These are phyloP conservation scores for Colletotrichum sp. DNA, from an alignment of 2,329 filamentous ascomycete genomes.

Conservation along the genomic window DNA sequence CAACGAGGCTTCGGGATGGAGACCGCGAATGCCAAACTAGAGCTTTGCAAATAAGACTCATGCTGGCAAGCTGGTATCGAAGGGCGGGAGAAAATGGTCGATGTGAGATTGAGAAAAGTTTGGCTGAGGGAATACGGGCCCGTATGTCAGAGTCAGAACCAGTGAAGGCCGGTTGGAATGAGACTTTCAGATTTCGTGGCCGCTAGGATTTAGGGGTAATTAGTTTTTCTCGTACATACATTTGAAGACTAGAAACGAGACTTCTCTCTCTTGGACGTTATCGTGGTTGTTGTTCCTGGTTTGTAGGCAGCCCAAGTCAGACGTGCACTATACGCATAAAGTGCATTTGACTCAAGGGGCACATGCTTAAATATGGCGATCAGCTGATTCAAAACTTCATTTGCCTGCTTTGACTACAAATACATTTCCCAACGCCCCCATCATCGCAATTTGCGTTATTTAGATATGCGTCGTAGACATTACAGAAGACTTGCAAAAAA, in stretches of 20 bases:
- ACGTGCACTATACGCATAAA: accelerated
- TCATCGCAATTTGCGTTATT: not conserved
- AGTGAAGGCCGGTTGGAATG: not conserved
- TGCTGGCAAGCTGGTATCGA: not conserved
- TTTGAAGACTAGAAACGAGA: no score
- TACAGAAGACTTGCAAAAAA: not conserved
- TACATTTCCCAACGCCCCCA: not conserved
- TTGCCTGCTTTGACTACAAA: conserved; percentile 4
- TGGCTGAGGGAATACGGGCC: not conserved
- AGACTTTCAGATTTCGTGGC: not conserved
- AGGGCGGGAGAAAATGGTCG: not conserved
- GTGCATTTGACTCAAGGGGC: accelerated
- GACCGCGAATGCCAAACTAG: not conserved
- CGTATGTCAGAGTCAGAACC: not conserved
- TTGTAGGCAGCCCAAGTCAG: not conserved
- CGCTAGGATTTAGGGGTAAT: no score
- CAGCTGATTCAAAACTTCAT: not conserved
- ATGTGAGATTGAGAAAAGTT: not conserved
- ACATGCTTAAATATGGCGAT: accelerated
- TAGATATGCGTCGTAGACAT: not conserved
- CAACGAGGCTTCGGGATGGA: not conserved
- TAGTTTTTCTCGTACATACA: no score
- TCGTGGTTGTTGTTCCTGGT: no score
- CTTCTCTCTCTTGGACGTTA: no score
- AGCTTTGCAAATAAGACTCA: not conserved